Conservation (phyloP, 1,139 yeast genomes). For the Lodderomyces elongisporus region DNA sequence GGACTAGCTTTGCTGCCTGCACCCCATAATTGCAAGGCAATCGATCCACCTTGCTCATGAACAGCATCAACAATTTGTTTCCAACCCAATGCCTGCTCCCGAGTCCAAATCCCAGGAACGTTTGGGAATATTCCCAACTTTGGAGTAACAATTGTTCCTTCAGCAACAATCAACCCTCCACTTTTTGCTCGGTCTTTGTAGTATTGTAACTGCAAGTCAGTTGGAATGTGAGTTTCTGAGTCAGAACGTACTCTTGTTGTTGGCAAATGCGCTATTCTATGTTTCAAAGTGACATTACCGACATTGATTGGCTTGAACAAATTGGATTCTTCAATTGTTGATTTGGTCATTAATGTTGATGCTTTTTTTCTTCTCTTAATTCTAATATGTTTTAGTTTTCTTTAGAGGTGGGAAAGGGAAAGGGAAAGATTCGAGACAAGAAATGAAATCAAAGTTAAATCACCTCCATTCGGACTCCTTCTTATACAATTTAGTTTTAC, state of each 20-base stretch:
- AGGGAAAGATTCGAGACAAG: no score
- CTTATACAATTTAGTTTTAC: no score
- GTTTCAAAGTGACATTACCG: slow-evolving; percentile 30
- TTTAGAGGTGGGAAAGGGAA: no score
- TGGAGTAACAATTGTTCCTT: slow-evolving; percentile 30
- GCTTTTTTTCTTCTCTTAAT: no score
- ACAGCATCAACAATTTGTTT: slow-evolving; percentile 39
- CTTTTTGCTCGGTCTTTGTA: slow-evolving; percentile 48
- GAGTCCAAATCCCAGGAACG: slow-evolving; percentile 53
- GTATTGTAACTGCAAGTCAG: slow-evolving; percentile 43
- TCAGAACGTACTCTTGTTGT: slow-evolving; percentile 49
- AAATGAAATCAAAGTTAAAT: no score
- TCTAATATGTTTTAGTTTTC: no score
- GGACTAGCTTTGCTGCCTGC: slow-evolving; percentile 55
- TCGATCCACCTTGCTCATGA: slow-evolving; percentile 13
- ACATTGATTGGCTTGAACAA: slow-evolving; percentile 48
- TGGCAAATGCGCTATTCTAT: slow-evolving; percentile 51
- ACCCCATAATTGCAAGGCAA: slow-evolving; percentile 56
- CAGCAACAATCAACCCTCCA: slow-evolving; percentile 48
- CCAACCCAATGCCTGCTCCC: slow-evolving; percentile 48
- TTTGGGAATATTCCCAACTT: slow-evolving; percentile 33
- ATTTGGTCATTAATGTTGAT: slow-evolving; percentile 11
- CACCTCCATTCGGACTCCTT: no score
- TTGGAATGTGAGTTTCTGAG: slow-evolving; percentile 40
- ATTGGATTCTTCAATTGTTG: slow-evolving; percentile 17